Base-by-base conservation (phyloP, 352 stramenopile genomes). In the Phytophthora palmivora region DNA sequence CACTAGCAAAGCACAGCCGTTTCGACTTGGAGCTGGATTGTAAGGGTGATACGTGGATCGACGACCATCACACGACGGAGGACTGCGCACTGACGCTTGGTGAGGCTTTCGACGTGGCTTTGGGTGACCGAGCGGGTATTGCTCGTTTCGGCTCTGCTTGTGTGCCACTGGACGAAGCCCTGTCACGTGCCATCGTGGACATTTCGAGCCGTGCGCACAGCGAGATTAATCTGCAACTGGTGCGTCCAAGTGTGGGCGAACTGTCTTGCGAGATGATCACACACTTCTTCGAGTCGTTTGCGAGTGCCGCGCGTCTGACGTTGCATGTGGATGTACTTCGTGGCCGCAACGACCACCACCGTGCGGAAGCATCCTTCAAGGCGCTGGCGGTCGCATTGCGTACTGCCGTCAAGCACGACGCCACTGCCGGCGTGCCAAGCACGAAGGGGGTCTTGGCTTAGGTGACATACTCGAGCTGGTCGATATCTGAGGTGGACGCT, bases 31-130 rank as follows among this genome's bases (percentile, higher is more conserved):
- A 90, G 45, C 82, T 98, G 6, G 70, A 82, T 24, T 98, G 91
- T 72, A 89, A 95, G 48, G 96, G 96, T 53, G 96, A 99, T 72
- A 90, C 92, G 32, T 98, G 90, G 87, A 97, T 99, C 38, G 96
- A 99, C 71, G 96, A 99, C 79, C 96, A 99, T 68, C 96, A 99
- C 75, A 98, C 94, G 37, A 95, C 88, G 14, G 96, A 99, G 72
- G 96, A 99, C 82, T 97, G 97, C 34, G 87, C 88, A 22, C 88
- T 99, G 65, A 94, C 92, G 38, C 74, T 99, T 4, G 96, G 96
- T 19, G 91, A 98, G 61, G 90, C 88, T 10, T 91, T 98, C 49
- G 93, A 97, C 56, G 68, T 82, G 57, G 93, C 95, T 4, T 82
- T 99, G 6, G 96, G 96, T 6, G 89, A 90, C 64, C 82, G 93